Conservation (phyloP, 2,329 filamentous ascomycete species). For the Cryphonectria japonica region DNA sequence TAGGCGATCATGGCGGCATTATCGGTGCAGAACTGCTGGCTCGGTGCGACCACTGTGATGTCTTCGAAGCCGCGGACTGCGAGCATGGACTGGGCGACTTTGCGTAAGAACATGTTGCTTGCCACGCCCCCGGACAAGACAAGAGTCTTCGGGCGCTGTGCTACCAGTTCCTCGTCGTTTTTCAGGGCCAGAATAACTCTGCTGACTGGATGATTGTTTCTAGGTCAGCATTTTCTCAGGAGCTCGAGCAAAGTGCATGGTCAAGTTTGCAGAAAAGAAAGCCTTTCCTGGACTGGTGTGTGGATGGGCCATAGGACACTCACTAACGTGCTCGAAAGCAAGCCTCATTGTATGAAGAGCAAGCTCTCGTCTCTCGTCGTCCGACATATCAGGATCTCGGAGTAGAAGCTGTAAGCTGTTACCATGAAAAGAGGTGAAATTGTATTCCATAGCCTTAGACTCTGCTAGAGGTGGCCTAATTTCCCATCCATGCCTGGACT, state of each 20-base stretch:
- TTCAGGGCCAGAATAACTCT: conserved; percentile 71
- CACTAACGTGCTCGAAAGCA: conserved; percentile 81
- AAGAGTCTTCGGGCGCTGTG: conserved; percentile 57
- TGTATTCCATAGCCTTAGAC: conserved; percentile 64
- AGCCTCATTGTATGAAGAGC: conserved; percentile 77
- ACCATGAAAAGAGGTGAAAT: conserved; percentile 71
- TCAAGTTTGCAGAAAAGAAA: background rate
- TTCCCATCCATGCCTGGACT: conserved; percentile 59
- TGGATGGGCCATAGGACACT: background rate
- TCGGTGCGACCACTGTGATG: conserved; percentile 73
- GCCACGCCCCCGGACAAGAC: conserved; percentile 92
- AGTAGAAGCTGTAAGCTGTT: conserved; percentile 56
- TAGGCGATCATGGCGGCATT: conserved; percentile 98
- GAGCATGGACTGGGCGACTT: conserved; percentile 62
- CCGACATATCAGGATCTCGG: conserved; percentile 41
- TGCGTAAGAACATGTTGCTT: conserved; percentile 77
- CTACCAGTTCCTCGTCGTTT: conserved; percentile 26
- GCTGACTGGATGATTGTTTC: conserved; percentile 45
- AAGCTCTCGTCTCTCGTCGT: conserved; percentile 68
- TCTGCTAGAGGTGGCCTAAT: conserved; percentile 69
- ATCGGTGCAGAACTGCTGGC: conserved; percentile 79
- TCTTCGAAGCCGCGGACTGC: conserved; percentile 66
- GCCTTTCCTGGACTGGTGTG: background rate
- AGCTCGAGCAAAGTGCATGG: background rate
- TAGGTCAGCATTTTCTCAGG: background rate